phyloP scores from a whole-genome alignment of 1,284 basidiomycete genomes.

The Taiwanofungus camphoratus region DNA sequence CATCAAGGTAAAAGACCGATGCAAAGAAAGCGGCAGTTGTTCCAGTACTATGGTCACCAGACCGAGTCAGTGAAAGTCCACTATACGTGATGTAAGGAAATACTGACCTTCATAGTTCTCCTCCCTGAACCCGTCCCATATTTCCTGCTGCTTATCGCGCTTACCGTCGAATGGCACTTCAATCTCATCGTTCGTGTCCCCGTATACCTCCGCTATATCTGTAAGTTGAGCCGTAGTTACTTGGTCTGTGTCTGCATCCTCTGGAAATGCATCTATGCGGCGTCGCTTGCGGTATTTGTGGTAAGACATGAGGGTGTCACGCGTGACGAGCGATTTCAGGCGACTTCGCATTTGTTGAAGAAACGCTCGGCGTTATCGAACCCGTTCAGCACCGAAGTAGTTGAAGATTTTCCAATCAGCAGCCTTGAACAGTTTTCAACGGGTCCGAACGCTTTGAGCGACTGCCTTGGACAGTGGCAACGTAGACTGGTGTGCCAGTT shows the following conservation, averaged over 20 bases:
- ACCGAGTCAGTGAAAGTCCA: constrained; percentile 2
- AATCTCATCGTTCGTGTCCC: constrained; percentile 8
- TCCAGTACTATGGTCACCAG: constrained; percentile 56
- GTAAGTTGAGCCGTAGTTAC: constrained; percentile 6
- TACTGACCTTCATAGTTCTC: constrained; percentile 68
- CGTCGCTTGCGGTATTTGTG: constrained; percentile 40
- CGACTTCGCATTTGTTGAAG: no score
- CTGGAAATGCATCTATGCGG: constrained; percentile 36
- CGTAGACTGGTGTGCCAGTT: no score
- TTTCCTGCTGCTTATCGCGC: constrained; percentile 49
- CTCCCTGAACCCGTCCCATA: constrained; percentile 75
- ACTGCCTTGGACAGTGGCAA: no score
- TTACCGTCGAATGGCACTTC: constrained; percentile 3
- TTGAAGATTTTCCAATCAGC: no score
- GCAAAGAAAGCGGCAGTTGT: constrained; percentile 80
- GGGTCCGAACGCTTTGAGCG: no score
- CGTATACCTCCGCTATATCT: constrained; percentile 8
- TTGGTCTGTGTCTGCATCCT: constrained; percentile 23
- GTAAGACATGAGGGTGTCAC: constrained; percentile 6
- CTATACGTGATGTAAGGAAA: constrained; percentile 18
- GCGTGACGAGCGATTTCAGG: no score
- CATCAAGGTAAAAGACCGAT: constrained; percentile 74
- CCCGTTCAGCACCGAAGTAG: no score
- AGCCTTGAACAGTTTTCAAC: no score
- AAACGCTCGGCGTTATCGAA: no score